Evolutionary conservation across 441 rosid genomes (phyloP), one percentile per base, ranked within the genome.

Genomic region (Populus hybrid): DNA sequence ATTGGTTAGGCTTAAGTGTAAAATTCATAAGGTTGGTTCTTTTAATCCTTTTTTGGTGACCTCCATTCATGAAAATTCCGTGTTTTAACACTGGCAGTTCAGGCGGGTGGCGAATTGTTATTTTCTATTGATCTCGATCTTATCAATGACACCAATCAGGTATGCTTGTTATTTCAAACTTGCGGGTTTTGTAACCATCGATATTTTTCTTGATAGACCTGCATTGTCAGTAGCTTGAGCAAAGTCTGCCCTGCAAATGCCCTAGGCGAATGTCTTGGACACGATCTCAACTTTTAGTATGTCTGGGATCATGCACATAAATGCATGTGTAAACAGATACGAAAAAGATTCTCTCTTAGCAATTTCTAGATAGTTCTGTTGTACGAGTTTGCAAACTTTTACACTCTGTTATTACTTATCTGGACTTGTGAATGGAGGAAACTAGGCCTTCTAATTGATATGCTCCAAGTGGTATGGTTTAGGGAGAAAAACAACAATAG

Each of bases 61-160:
- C 38, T 78, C 64, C 77, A 76, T 77, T 80, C 79, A 87, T 87
- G 86, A 85, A 74, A 69, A 67, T 64, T 69, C 38, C 78, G 29
- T 86, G 16, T 82, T 82, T 61, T 59, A 61, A 38, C 72, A 74
- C 79, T 91, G 89, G 86, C 99, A 97, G 99, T 97, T 94, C 87
- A 93, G 99, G 88, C 98, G 99, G 88, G 98, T 97, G 76, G 99
- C 99, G 40, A 97, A 94, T 79, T 85, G 90, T 68, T 97, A 94
- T 90, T 97, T 94, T 84, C 95, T 97, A 81, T 87, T 91, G 86
- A 92, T 94, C 77, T 91, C 99, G 53, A 92, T 92, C 84, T 85
- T 97, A 78, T 97, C 99, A 16, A 88, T 92, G 84, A 94, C 97
- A 40, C 98, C 99, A 50, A 93, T 94, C 83, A 97, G 99, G 99